Percentiles rank a stretch among this genome's conserved stretches.
Conservation (phyloP, 495 filamentous ascomycete genomes). For the Pyrenopolyporus hunteri region DNA sequence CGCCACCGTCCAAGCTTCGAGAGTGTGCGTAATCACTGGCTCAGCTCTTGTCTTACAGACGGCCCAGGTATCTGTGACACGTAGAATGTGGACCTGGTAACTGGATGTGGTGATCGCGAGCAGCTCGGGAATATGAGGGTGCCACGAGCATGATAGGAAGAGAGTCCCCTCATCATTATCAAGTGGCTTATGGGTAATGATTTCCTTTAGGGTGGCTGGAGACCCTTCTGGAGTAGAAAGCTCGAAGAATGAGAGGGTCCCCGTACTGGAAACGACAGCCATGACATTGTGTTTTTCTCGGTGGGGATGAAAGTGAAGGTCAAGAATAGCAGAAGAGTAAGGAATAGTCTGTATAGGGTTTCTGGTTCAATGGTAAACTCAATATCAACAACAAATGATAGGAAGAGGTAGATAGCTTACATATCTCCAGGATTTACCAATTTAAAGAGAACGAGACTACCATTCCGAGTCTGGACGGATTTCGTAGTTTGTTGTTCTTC, state of each 20-base stretch:
- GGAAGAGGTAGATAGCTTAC: conserved; percentile 51
- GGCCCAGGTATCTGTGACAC: conserved; percentile 40
- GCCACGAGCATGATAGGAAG: conserved; percentile 75
- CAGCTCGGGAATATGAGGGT: conserved; percentile 55
- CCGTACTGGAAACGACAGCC: conserved; percentile 76
- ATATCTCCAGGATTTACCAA: conserved; percentile 52
- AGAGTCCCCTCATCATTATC: conserved; percentile 60
- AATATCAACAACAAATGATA: neutral
- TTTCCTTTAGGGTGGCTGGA: conserved; percentile 39
- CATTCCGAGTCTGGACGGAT: conserved; percentile 66
- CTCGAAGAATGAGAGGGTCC: conserved; percentile 68
- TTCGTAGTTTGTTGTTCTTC: conserved; percentile 27
- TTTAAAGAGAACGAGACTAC: conserved; percentile 71
- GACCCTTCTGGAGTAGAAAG: conserved; percentile 39
- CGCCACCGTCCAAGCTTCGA: conserved; percentile 73
- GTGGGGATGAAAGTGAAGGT: conserved; percentile 78
- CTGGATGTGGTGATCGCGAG: conserved; percentile 74
- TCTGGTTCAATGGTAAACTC: conserved; percentile 40
- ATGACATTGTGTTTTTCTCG: conserved; percentile 55
- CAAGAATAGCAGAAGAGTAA: conserved; percentile 76
- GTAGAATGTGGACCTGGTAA: conserved; percentile 62
- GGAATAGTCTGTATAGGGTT: conserved; percentile 55
- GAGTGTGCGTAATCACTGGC: conserved; percentile 50
- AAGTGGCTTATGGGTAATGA: conserved; percentile 41
- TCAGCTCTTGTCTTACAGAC: conserved; percentile 30